These are phyloP conservation scores for Sugiyamaella novakii DNA, from an alignment of 1,139 yeast species.

Conservation along the genomic window DNA sequence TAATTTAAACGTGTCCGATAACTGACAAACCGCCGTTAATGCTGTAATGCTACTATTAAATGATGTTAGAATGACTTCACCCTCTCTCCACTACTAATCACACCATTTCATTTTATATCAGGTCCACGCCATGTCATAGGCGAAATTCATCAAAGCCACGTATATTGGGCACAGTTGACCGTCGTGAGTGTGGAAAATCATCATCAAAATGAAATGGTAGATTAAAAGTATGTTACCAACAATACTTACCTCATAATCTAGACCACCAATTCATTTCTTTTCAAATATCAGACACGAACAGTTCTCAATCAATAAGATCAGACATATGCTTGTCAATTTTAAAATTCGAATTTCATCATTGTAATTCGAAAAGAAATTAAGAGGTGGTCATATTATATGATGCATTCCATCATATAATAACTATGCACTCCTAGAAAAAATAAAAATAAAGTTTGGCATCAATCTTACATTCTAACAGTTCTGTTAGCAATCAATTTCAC, in stretches of 20 bases:
- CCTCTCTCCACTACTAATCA: background rate
- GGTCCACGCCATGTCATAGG: slow-evolving; percentile 99
- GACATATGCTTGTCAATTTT: slow-evolving; percentile 98
- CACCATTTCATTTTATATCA: slow-evolving; percentile 44
- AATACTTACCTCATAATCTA: background rate
- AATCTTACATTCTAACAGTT: slow-evolving; percentile 2
- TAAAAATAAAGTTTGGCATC: too few relatives aligned
- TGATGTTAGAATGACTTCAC: too few relatives aligned
- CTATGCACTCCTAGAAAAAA: too few relatives aligned
- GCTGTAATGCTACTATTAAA: background rate
- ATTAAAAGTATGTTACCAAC: background rate
- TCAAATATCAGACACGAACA: slow-evolving; percentile 46
- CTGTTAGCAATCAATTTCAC: background rate
- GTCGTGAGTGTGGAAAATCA: slow-evolving; percentile 98
- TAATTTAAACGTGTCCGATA: too few relatives aligned
- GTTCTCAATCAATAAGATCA: slow-evolving; percentile 68
- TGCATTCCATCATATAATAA: too few relatives aligned
- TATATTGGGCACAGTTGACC: slow-evolving; percentile 97
- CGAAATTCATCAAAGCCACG: slow-evolving; percentile 89
- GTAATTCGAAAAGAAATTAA: slow-evolving; percentile 55
- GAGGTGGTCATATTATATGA: too few relatives aligned
- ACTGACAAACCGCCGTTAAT: too few relatives aligned
- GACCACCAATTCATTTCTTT: slow-evolving; percentile 5
- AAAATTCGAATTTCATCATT: slow-evolving; percentile 57
- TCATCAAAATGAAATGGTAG: slow-evolving; percentile 50